Base-by-base conservation (phyloP, 805 yeast genomes). In the Sugiyamaella floridensis region DNA sequence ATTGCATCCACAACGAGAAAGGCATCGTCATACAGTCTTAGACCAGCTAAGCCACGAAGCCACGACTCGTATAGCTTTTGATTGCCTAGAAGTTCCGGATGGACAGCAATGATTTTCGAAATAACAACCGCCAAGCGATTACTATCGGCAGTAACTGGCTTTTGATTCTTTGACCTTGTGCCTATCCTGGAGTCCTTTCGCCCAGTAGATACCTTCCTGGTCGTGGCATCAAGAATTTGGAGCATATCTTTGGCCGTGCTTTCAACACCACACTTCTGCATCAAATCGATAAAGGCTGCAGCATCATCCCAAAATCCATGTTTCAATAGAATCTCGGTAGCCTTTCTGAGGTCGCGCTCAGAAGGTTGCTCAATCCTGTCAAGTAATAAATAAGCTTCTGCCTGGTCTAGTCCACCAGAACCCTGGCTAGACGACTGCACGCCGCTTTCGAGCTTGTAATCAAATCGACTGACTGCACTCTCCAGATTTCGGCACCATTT, bases 11-110 rank as follows among this genome's bases (percentile, higher is more conserved):
- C 18, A 6, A 61, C 58, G 37, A 51, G 45, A 11, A 60, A 15
- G 2, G 62, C 57, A 43, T 52, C 49, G 22, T 58, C 56, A 22
- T 45, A 47, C 18, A 57, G 45, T 12, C 56, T 60, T 37, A 54
- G 40, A 10, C 55, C 57, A 12, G 58, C 55, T 40, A 61, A 37
- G 6, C 59, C 61, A n/a, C 59, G 49, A 6, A 60, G 43, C 64
- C 64, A 61, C 10, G 58, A 43, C 19, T 49, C 55, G 43, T 61
- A 61, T 32, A 61, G 51, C 20, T 55, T 47, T 9, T 52, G 47
- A 20, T 56, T 46, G n/a, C 54, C 46, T 4, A 61, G 52, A 15
- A 60, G 56, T 7, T 58, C 59, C 6, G 63, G 58, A 9, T 63
- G 28, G 15, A 50, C 26, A 11, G 55, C 37, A 10, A 60, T 50